These are phyloP conservation scores for Curvularia verruculosa DNA, from an alignment of 2,329 filamentous ascomycete species.

Conservation along the genomic window DNA sequence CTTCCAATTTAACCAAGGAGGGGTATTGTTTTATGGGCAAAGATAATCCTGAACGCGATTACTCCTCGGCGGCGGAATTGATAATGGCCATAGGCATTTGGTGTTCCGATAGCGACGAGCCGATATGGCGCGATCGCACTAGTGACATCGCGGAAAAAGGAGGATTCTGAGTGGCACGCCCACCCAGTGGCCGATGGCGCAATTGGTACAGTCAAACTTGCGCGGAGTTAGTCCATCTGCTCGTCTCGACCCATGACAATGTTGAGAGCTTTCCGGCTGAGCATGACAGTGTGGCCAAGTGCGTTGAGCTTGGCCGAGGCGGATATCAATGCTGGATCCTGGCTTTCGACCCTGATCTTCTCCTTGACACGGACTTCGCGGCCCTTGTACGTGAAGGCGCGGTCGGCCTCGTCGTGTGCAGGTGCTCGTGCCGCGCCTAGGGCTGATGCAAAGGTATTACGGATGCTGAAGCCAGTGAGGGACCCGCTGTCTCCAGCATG, in stretches of 20 bases:
- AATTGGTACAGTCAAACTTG: conserved; percentile 18
- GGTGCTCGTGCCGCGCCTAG: conserved; percentile 51
- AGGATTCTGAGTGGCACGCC: conserved; percentile 9
- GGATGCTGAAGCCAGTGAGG: conserved; percentile 58
- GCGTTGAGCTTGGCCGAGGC: conserved; percentile 82
- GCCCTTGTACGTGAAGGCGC: conserved; percentile 71
- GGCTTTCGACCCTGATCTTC: conserved; percentile 86
- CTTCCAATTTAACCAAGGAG: conserved; percentile 3
- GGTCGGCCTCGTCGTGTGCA: conserved; percentile 70
- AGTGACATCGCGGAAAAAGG: conserved; percentile 30
- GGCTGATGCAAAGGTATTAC: conserved; percentile 60
- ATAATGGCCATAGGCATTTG: conserved; percentile 29
- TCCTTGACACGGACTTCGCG: conserved; percentile 84
- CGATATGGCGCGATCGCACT: conserved; percentile 29
- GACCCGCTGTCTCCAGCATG: conserved; percentile 37
- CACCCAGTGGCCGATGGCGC: conserved; percentile 17
- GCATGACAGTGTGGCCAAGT: conserved; percentile 72
- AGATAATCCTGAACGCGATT: conserved; percentile 13
- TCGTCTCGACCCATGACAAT: conserved; percentile 75
- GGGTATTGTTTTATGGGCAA: conserved; percentile 16
- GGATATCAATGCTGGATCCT: conserved; percentile 84
- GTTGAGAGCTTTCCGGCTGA: conserved; percentile 73
- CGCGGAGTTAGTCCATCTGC: conserved; percentile 31
- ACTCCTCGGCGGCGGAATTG: conserved; percentile 21
- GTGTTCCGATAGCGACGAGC: conserved; percentile 44